Conservation (phyloP, 257 asterid genomes). For the Solanum paucissectum region DNA sequence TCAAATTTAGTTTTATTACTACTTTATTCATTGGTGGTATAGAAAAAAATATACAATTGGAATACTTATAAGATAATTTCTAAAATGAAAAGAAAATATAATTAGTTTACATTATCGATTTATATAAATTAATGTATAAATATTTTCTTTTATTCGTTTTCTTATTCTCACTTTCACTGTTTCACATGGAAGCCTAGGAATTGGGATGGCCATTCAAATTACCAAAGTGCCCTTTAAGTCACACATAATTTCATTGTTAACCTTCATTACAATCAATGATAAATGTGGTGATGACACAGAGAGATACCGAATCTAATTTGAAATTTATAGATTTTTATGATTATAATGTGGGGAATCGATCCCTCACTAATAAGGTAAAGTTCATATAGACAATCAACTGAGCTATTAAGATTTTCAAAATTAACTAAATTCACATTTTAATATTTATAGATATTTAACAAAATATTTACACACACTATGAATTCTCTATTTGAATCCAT, state of each 20-base stretch:
- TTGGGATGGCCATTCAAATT: not conserved
- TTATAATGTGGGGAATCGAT: no score
- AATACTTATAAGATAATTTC: not conserved
- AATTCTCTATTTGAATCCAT: no score
- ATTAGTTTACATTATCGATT: not conserved
- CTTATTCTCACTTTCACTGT: not conserved
- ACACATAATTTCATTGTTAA: not conserved
- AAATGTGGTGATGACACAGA: fast-evolving
- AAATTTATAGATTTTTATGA: no score
- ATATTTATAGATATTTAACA: no score
- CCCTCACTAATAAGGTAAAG: not conserved
- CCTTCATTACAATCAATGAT: not conserved
- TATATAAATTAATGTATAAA: not conserved
- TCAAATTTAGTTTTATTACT: not conserved
- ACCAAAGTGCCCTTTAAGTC: not conserved
- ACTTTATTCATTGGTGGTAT: not conserved
- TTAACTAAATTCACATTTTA: no score
- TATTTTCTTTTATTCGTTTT: not conserved
- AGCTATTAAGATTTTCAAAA: no score
- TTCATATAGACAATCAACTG: not conserved
- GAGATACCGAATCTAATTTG: no score
- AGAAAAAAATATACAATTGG: not conserved
- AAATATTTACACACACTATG: no score
- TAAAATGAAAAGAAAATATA: not conserved
- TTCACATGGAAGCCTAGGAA: not conserved